Conservation (phyloP, 305 asterid species). For the Fraxinus sp. region DNA sequence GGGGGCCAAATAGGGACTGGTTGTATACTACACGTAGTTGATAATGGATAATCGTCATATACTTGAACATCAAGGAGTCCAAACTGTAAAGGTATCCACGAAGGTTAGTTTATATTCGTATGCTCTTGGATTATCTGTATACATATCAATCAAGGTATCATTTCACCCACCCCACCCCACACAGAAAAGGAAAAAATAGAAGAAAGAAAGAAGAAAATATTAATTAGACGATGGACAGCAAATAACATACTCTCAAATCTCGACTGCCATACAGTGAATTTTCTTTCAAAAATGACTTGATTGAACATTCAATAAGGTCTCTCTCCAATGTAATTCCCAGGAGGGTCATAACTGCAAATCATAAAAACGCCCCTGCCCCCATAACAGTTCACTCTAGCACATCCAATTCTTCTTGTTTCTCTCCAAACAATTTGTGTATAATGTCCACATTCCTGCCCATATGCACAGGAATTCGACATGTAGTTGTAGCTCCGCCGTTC, state of each 20-base stretch:
- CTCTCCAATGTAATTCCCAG: conserved; percentile 53
- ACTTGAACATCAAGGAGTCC: not conserved
- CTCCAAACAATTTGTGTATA: conserved; percentile 55
- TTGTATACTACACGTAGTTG: not conserved
- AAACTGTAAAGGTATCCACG: not conserved
- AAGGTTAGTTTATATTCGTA: not conserved
- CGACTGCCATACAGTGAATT: not conserved
- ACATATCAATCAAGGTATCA: not conserved
- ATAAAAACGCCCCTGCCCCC: conserved; percentile 46
- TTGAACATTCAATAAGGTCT: conserved; percentile 37
- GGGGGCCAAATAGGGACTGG: not conserved
- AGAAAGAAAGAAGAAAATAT: not conserved
- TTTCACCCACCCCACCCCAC: not conserved
- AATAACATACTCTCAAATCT: not conserved
- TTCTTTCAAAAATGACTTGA: not conserved
- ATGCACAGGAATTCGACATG: conserved; percentile 34
- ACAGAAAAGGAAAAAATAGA: not conserved
- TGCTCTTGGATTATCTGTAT: not conserved
- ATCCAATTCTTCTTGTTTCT: conserved; percentile 36
- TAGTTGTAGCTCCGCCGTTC: conserved; percentile 38
- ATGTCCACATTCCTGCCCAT: conserved; percentile 47
- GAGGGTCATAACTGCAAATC: conserved; percentile 54
- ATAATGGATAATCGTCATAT: not conserved
- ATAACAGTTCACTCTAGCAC: conserved; percentile 37
- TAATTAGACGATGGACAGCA: not conserved